Conservation (phyloP, 2,329 filamentous ascomycete species). For the Arachnopeziza araneosa region DNA sequence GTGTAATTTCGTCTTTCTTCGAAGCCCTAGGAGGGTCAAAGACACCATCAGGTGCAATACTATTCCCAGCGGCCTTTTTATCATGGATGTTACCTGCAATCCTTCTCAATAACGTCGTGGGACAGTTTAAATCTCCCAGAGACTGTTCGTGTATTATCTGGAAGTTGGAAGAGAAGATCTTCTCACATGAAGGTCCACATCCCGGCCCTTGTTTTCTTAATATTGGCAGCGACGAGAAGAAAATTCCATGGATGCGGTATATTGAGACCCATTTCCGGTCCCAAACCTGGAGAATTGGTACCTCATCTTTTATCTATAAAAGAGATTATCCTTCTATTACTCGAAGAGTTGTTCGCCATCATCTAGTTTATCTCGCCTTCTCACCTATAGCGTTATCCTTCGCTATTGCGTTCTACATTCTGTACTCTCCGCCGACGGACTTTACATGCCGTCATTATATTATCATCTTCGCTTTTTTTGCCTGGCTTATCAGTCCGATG, state of each 20-base stretch:
- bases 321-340: not conserved
- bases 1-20: not conserved
- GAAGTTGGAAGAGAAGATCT: not conserved
- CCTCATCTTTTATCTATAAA: not conserved
- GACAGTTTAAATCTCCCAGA: not conserved
- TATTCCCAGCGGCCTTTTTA: not conserved
- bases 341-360: not conserved
- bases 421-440: not conserved
- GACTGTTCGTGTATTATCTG: not conserved
- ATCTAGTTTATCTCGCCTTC: not conserved
- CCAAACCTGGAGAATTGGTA: not conserved
- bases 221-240: not conserved
- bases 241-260: not conserved
- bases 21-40: not conserved
- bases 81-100: slow-evolving; percentile 3
- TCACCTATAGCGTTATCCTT: not conserved
- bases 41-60: not conserved
- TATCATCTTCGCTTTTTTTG: not conserved
- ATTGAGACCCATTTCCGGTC: not conserved
- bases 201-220: not conserved
- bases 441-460: not conserved
- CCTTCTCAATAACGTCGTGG: slow-evolving; percentile 1
- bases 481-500: not conserved
- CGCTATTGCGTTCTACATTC: not conserved
- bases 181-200: not conserved